Evolutionary conservation across 306 rosid species (phyloP).

Genomic region (Herpetospermum pedunculosum): DNA sequence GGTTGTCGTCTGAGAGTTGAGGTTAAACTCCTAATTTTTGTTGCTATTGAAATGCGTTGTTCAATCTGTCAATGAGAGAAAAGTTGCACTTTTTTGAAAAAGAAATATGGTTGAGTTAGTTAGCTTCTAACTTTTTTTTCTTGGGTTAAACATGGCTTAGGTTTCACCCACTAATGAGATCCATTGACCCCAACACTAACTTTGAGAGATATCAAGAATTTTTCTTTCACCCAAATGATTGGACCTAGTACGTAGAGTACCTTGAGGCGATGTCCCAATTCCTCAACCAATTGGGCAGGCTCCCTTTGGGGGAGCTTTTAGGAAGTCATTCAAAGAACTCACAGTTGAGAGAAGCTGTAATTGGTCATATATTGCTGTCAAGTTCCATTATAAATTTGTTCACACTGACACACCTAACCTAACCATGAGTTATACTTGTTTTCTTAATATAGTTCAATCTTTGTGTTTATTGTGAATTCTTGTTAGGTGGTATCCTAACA

Average conservation of each 20-base stretch:
- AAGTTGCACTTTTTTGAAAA: not conserved
- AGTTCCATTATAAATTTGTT: not conserved
- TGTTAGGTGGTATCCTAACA: no score
- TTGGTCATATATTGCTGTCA: not conserved
- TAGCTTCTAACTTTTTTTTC: not conserved
- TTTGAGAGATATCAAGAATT: not conserved
- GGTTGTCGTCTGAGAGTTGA: slow-evolving; percentile 79
- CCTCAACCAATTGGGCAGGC: not conserved
- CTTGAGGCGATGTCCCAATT: not conserved
- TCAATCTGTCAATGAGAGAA: not conserved
- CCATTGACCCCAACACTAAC: not conserved
- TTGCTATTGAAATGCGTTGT: not conserved
- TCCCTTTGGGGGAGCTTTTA: not conserved
- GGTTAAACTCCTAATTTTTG: slow-evolving; percentile 19
- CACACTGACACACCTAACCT: not conserved
- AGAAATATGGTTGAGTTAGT: not conserved
- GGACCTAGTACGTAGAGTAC: not conserved
- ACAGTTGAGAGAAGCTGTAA: not conserved
- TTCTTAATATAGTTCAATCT: no score
- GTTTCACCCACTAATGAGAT: not conserved
- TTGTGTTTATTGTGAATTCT: no score
- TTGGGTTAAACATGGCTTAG: not conserved
- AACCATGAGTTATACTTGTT: no score
- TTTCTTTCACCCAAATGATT: not conserved
- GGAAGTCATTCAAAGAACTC: not conserved